Evolutionary conservation across 441 rosid species (phyloP).

Genomic region (Omphalea diandra): DNA sequence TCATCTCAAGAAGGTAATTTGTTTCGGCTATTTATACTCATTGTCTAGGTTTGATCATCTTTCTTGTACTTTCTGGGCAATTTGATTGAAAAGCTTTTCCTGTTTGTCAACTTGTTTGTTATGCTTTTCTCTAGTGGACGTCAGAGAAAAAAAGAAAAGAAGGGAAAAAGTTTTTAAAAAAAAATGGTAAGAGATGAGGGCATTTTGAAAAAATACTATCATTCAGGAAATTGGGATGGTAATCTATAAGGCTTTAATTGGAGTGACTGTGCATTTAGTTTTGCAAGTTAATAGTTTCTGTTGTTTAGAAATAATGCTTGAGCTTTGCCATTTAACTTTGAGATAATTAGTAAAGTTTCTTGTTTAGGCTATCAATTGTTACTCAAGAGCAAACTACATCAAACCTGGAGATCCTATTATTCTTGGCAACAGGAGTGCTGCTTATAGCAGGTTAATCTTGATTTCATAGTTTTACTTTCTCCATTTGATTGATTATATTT

Average conservation of each 20-base stretch:
- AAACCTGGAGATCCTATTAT: slow-evolving; percentile 77
- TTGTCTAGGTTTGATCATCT: slow-evolving; percentile 2
- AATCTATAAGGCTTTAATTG: too few relatives aligned
- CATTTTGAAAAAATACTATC: not conserved
- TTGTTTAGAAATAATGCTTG: not conserved
- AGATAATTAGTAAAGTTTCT: not conserved
- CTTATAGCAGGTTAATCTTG: slow-evolving; percentile 66
- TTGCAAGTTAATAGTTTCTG: not conserved
- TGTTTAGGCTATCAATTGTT: slow-evolving; percentile 68
- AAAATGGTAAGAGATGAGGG: not conserved
- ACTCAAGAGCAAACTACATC: slow-evolving; percentile 72
- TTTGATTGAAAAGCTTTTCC: not conserved
- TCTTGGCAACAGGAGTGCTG: slow-evolving; percentile 79
- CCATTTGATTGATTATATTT: too few relatives aligned
- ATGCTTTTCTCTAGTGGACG: not conserved
- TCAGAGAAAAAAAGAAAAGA: not conserved
- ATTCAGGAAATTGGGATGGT: not conserved
- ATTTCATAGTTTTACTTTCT: not conserved
- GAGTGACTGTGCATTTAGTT: too few relatives aligned
- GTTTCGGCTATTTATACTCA: slow-evolving; percentile 4
- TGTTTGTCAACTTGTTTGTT: not conserved
- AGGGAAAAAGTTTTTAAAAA: not conserved
- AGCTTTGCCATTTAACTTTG: not conserved
- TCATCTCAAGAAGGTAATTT: slow-evolving; percentile 64
- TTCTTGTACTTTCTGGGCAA: not conserved